Conservation (phyloP, 345 rosid genomes). For the Durio zibethinus region DNA sequence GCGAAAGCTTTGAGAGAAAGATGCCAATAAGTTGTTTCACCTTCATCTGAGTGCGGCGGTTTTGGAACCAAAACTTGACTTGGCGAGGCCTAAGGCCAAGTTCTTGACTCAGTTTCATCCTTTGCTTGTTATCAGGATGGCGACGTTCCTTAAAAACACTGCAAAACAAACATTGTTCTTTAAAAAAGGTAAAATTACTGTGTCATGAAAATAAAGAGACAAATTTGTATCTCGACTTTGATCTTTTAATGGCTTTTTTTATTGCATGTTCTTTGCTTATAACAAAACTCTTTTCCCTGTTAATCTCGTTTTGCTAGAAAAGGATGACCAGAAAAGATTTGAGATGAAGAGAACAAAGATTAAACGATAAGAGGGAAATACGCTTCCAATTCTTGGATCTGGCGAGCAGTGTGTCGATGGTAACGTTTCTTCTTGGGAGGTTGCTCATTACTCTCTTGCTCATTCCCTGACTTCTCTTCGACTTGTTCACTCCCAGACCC, state of each 20-base stretch:
- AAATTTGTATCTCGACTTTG: neutral
- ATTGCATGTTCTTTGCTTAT: neutral
- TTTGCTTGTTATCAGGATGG: constrained; percentile 96
- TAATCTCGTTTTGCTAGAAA: neutral
- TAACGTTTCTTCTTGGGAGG: constrained; percentile 83
- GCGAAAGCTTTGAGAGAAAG: neutral
- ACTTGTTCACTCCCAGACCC: constrained; percentile 85
- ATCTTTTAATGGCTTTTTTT: neutral
- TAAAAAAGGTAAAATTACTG: neutral
- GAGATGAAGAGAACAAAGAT: neutral
- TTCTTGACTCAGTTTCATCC: constrained; percentile 77
- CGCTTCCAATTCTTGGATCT: constrained; percentile 99
- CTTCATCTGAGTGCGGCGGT: constrained; percentile 97
- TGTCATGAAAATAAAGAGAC: neutral
- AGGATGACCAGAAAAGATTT: neutral
- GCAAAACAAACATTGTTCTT: constrained; percentile 14
- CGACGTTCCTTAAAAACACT: constrained; percentile 92
- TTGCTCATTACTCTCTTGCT: constrained; percentile 44
- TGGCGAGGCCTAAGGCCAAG: constrained; percentile 94
- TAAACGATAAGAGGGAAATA: constrained; percentile 24
- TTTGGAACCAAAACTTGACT: constrained; percentile 99
- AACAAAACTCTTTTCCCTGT: neutral
- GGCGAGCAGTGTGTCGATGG: constrained; percentile 85
- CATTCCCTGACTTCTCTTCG: constrained; percentile 70
- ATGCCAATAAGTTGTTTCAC: constrained; percentile 26